phyloP scores from a whole-genome alignment of 108 stramenopile species.

The Parmales sp. region DNA sequence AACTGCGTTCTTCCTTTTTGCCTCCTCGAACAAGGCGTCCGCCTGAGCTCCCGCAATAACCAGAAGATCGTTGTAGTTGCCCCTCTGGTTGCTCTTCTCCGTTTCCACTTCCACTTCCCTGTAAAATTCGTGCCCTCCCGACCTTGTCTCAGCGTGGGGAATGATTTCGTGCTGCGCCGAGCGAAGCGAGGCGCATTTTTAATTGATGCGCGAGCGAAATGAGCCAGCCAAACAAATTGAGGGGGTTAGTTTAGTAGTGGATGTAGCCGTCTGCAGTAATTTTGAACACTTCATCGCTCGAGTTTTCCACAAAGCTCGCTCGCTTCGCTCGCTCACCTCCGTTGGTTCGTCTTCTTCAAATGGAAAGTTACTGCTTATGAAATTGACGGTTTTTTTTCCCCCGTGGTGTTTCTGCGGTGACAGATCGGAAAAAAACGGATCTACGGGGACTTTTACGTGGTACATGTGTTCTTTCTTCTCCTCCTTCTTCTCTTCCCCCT shows the following conservation, averaged over 20 bases:
- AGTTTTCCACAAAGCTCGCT: neutral
- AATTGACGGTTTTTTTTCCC: too few species aligned
- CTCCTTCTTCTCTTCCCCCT: neutral
- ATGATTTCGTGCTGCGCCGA: neutral
- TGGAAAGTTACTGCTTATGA: too few species aligned
- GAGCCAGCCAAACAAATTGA: too few species aligned
- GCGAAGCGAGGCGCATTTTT: too few species aligned
- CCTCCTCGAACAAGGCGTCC: neutral
- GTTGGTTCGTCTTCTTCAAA: too few species aligned
- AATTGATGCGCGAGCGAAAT: too few species aligned
- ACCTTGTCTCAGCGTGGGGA: neutral
- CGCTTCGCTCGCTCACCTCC: neutral
- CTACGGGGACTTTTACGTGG: neutral
- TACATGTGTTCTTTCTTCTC: neutral
- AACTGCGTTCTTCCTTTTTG: neutral
- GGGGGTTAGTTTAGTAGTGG: too few species aligned
- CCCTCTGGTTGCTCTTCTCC: neutral
- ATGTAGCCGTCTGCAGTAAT: too few species aligned
- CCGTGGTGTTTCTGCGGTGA: too few species aligned
- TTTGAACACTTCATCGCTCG: too few species aligned
- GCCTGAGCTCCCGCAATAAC: neutral
- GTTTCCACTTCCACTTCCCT: neutral
- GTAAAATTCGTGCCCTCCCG: neutral
- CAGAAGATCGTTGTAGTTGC: neutral
- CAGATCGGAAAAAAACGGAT: too few species aligned